phyloP scores from a whole-genome alignment of 805 yeast species.

The Wickerhamomyces sydowiorum region DNA sequence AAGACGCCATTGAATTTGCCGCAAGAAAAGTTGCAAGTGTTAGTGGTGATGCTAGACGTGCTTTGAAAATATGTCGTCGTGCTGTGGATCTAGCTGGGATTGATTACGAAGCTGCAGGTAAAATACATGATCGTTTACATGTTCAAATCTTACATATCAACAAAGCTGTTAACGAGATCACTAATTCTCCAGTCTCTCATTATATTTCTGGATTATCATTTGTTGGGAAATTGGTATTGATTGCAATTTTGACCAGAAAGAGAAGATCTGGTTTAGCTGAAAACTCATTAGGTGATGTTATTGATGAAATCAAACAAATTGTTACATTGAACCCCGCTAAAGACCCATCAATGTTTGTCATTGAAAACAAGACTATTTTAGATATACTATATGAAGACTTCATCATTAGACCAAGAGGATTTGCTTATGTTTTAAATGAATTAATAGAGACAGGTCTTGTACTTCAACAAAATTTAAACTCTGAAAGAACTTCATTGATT shows the following conservation, averaged over 20 bases:
- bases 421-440: slow-evolving; percentile 57
- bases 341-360: slow-evolving; percentile 21
- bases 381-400: slow-evolving; percentile 29
- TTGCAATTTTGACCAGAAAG: slow-evolving; percentile 56
- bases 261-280: slow-evolving; percentile 70
- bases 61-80: slow-evolving; percentile 78
- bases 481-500: slow-evolving; percentile 62
- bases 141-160: slow-evolving; percentile 73
- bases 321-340: slow-evolving; percentile 32
- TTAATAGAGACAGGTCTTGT: slow-evolving; percentile 76
- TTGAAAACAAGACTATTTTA: slow-evolving; percentile 26
- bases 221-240: slow-evolving; percentile 66
- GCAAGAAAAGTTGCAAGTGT: slow-evolving; percentile 93
- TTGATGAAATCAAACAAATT: slow-evolving; percentile 66
- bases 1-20: slow-evolving; percentile 86
- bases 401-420: slow-evolving; percentile 49
- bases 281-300: slow-evolving; percentile 64
- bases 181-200: slow-evolving; percentile 62
- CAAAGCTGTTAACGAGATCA: slow-evolving; percentile 74
- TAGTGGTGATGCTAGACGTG: slow-evolving; percentile 95
- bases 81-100: slow-evolving; percentile 79
- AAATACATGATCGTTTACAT: slow-evolving; percentile 26
- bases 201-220: slow-evolving; percentile 59
- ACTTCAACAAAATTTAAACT: slow-evolving; percentile 52
- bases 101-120: slow-evolving; percentile 32